Evolutionary conservation across 768 basidiomycete genomes (phyloP).

Genomic region (Pisolithus sp.): DNA sequence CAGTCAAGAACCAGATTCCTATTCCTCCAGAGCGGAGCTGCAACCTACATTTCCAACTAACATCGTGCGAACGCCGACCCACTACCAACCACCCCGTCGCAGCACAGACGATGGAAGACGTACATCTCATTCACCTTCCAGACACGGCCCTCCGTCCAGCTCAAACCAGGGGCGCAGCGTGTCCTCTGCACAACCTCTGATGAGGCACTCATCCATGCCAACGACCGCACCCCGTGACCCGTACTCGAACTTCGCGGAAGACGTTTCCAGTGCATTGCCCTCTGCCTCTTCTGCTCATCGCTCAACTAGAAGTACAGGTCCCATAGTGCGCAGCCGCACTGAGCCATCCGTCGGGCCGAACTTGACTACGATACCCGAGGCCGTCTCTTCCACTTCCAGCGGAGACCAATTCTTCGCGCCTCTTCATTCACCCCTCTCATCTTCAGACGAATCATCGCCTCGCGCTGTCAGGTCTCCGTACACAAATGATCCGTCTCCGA

Average conservation of each 20-base stretch:
- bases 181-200: conserved; percentile 11
- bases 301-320: conserved; percentile 1
- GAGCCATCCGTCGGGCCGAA: conserved; percentile 19
- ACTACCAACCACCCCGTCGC: conserved; percentile 37
- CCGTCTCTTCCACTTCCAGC: conserved; percentile 15
- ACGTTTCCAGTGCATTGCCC: conserved; percentile 15
- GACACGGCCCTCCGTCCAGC: conserved; percentile 4
- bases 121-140: conserved; percentile 16
- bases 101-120: conserved; percentile 21
- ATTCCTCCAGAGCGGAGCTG: conserved; percentile 45
- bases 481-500: conserved; percentile 11
- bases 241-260: conserved; percentile 22
- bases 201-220: conserved; percentile 23
- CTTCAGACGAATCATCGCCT: conserved; percentile 9
- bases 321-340: conserved; percentile 24
- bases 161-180: conserved; percentile 11
- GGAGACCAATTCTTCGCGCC: conserved; percentile 23
- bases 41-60: conserved; percentile 64
- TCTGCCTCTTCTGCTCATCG: conserved; percentile 15
- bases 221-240: conserved; percentile 16
- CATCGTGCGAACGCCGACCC: conserved; percentile 62
- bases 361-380: conserved; percentile 24
- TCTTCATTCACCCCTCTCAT: conserved; percentile 10
- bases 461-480: neutral
- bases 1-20: conserved; percentile 35